A percentile compares a stretch with the other conserved stretches of the same genome.
These are phyloP conservation scores for Ophiognomonia clavigignenti-juglandacearum DNA, from an alignment of 2,329 filamentous ascomycete species.

Conservation along the genomic window DNA sequence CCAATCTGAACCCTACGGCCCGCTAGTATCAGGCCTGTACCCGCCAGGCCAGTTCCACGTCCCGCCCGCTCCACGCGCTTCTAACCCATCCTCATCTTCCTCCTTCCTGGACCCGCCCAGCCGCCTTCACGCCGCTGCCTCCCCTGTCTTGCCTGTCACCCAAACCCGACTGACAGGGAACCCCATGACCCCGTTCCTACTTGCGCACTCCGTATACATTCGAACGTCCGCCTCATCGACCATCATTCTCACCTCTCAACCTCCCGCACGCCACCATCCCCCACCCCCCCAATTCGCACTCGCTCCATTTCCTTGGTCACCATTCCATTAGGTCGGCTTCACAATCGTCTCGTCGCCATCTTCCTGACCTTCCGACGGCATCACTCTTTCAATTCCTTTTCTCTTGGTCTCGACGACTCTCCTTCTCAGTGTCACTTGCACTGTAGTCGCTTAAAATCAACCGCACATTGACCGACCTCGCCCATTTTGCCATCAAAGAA, in stretches of 20 bases:
- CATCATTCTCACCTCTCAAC: conserved; percentile 1
- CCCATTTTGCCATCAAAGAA: not conserved
- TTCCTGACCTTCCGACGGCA: conserved; percentile 4
- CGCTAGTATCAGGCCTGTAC: not conserved
- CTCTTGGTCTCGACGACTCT: not conserved
- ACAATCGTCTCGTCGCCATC: not conserved
- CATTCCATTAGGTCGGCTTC: not conserved
- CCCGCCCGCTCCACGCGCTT: not conserved
- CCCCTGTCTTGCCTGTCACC: conserved; percentile 2
- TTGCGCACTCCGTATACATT: conserved; percentile 12
- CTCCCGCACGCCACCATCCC: conserved; percentile 3
- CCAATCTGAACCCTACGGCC: not conserved
- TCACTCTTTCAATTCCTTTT: not conserved
- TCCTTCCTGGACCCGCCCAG: conserved; percentile 8
- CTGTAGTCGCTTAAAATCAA: not conserved
- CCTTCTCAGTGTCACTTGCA: not conserved
- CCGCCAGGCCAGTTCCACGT: not conserved
- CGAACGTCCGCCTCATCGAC: conserved; percentile 13
- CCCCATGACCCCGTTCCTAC: conserved; percentile 12
- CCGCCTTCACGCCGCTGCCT: conserved; percentile 5
- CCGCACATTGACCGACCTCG: not conserved
- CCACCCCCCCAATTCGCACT: not conserved
- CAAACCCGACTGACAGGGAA: conserved; percentile 10
- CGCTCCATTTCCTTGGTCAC: not conserved
- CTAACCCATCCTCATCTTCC: not conserved